phyloP scores from a whole-genome alignment of 805 yeast species.

The Ogataea paradorogensis region DNA sequence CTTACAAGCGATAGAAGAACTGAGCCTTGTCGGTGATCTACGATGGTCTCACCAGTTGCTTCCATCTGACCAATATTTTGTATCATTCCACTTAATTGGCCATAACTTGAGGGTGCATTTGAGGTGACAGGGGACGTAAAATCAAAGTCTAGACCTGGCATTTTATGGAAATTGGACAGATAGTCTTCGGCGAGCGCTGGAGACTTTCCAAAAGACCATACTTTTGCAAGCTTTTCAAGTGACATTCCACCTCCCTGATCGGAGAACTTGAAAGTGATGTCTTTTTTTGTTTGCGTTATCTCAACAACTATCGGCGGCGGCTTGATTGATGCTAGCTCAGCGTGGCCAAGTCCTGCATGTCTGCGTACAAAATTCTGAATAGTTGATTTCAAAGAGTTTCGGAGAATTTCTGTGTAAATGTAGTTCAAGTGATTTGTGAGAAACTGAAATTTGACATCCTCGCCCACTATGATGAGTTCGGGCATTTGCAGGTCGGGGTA shows the following conservation, averaged over 20 bases:
- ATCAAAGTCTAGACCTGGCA: constrained; percentile 57
- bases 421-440: constrained; percentile 84
- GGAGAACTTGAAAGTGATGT: constrained; percentile 72
- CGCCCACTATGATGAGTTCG: constrained; percentile 72
- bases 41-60: constrained; percentile 21
- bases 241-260: constrained; percentile 91
- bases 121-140: constrained; percentile 26
- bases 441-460: constrained; percentile 71
- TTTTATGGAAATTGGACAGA: constrained; percentile 62
- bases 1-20: constrained; percentile 65
- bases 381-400: constrained; percentile 85
- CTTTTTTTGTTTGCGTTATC: constrained; percentile 61
- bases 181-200: constrained; percentile 57
- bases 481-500: constrained; percentile 67
- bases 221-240: constrained; percentile 51
- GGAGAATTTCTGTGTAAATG: constrained; percentile 78
- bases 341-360: constrained; percentile 14
- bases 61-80: constrained; percentile 34
- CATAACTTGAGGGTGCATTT: constrained; percentile 5
- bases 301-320: constrained; percentile 79
- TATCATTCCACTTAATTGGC: constrained; percentile 24
- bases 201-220: constrained; percentile 87
- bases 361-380: constrained; percentile 43
- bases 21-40: constrained; percentile 32
- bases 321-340: constrained; percentile 19